A percentile compares a stretch with the other conserved stretches of the same genome.
Conservation (phyloP, 2,329 filamentous ascomycete species). For the Epichloe uncinata region DNA sequence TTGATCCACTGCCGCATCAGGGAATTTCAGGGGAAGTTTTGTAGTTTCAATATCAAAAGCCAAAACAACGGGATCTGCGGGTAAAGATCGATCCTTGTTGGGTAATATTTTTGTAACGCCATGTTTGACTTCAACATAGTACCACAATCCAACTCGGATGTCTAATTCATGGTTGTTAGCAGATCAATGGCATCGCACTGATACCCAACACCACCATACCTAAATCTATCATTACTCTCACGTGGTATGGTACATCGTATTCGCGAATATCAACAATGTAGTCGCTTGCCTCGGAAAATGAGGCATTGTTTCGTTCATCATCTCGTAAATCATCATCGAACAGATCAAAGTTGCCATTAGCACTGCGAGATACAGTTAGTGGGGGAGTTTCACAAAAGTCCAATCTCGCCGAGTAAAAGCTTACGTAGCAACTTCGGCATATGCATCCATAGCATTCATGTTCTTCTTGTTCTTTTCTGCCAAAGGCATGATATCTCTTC, state of each 20-base stretch:
- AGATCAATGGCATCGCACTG: not conserved
- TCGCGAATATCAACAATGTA: conserved; percentile 97
- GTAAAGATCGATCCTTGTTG: conserved; percentile 75
- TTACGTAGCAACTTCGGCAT: conserved; percentile 86
- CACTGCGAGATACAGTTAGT: conserved; percentile 29
- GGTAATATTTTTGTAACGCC: conserved; percentile 72
- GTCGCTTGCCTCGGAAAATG: conserved; percentile 81
- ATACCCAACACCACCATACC: conserved; percentile 30
- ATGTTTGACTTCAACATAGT: conserved; percentile 87
- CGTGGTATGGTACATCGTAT: conserved; percentile 98
- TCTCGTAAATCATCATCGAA: conserved; percentile 85
- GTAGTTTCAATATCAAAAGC: conserved; percentile 99
- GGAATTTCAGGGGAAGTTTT: conserved; percentile 92
- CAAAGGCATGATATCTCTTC: conserved; percentile 74
- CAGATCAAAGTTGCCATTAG: conserved; percentile 77
- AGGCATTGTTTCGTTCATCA: conserved; percentile 63
- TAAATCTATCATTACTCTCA: conserved; percentile 94
- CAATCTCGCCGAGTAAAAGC: conserved; percentile 17
- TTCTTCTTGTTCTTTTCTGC: conserved; percentile 96
- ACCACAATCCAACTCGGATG: conserved; percentile 94
- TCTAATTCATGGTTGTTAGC: conserved; percentile 37
- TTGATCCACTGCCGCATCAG: conserved; percentile 85
- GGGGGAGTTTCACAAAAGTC: not conserved
- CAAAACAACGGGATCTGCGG: conserved; percentile 93
- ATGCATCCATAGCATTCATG: conserved; percentile 94